Base-by-base conservation (phyloP, 108 stramenopile species). In the Fragilaria radians region DNA sequence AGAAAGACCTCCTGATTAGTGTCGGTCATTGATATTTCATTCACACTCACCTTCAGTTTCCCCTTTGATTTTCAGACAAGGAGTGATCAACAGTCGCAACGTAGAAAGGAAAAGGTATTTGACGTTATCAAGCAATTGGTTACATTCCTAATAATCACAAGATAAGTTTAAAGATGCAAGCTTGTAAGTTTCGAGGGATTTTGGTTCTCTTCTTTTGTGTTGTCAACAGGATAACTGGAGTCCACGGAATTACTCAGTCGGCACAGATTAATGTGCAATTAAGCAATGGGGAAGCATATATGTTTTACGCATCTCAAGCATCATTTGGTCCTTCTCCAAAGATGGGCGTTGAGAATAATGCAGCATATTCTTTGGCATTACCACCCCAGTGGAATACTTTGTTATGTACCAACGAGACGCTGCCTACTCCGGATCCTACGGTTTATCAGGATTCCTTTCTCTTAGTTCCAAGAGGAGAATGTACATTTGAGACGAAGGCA, bases 401-500 rank as follows among this genome's bases (percentile, higher is more conserved):
- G n/a, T 58, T 91, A 26, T 91, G 86, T 71, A 24, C 47, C 27
- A 70, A 77, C 28, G 55, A 48, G 57, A 47, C 52, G 1, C n/a
- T n/a, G n/a, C n/a, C n/a, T n/a, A 59, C 67, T 24, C 59, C 21
- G 34, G 52, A 34, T 61, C 52, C 57, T 31, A 26, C 50, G 53
- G 52, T 28, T 54, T n/a, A n/a, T n/a, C 29, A 61, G 17, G 60
- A 66, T 18, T 54, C 63, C 21, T 61, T 82, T 23, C 28, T 85
- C n/a, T 22, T 78, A 23, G 83, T 87, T 23, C 81, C 77, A 32
- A 68, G 91, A 3, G 91, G 87, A 19, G 31, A 49, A n/a, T 88
- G 86, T 63, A 66, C 85, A 54, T 92, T 86, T 60, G 81, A 88
- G 61, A 34, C 61, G 49, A 88, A 92, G 61, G 81, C 77, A 48